phyloP scores from a whole-genome alignment of 805 yeast genomes.

The Saturnispora kantuleensis region DNA sequence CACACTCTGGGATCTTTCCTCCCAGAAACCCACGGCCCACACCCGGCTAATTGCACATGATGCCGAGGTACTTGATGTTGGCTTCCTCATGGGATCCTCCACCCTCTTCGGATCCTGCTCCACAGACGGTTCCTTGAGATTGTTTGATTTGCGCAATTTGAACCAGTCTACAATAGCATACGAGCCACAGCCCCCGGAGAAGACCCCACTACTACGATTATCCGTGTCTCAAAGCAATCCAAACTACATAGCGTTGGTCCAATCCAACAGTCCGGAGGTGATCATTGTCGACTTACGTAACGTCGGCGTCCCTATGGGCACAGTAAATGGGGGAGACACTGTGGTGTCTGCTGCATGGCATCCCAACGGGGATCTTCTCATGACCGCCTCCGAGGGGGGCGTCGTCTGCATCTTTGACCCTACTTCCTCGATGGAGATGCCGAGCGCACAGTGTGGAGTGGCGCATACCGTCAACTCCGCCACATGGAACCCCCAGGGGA shows the following conservation, averaged over 20 bases:
- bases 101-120: slow-evolving; percentile 87
- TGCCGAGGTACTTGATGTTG: slow-evolving; percentile 87
- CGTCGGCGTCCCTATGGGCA: slow-evolving; percentile 69
- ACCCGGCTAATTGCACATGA: slow-evolving; percentile 97
- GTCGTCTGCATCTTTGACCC: slow-evolving; percentile 66
- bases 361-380: slow-evolving; percentile 54
- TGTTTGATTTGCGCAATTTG: slow-evolving; percentile 78
- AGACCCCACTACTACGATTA: slow-evolving; percentile 56
- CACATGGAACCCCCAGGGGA: slow-evolving; percentile 5
- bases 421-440: neutral
- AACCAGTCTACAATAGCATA: slow-evolving; percentile 94
- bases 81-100: slow-evolving; percentile 64
- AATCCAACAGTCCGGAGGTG: slow-evolving; percentile 55
- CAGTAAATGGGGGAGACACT: neutral
- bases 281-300: slow-evolving; percentile 74
- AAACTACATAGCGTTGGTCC: slow-evolving; percentile 76
- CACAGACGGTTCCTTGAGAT: slow-evolving; percentile 88
- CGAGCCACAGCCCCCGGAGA: slow-evolving; percentile 43
- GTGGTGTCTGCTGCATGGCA: slow-evolving; percentile 49
- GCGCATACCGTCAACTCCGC: slow-evolving; percentile 2
- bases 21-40: slow-evolving; percentile 56
- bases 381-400: slow-evolving; percentile 64
- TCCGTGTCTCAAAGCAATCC: slow-evolving; percentile 74
- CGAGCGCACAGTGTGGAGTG: neutral
- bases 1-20: slow-evolving; percentile 82